A percentile compares a stretch with the other conserved stretches of the same genome.
These are phyloP conservation scores for Tephrocybe sp. DNA, from an alignment of 768 basidiomycete genomes.

Conservation along the genomic window DNA sequence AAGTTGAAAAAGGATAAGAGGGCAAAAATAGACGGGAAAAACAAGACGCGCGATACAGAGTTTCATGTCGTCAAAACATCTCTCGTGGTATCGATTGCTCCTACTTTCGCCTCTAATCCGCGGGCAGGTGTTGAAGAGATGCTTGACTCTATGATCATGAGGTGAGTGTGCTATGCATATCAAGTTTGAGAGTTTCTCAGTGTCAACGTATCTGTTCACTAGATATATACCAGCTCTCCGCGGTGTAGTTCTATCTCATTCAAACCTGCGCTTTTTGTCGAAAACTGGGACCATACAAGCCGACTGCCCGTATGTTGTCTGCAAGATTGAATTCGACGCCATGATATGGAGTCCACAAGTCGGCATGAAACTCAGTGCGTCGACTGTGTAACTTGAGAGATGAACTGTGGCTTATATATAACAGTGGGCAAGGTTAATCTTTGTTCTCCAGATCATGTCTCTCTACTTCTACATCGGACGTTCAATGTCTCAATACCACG, in stretches of 20 bases:
- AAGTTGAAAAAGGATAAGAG: conserved; percentile 37
- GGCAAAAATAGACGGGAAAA: conserved; percentile 33
- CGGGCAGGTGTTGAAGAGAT: conserved; percentile 79
- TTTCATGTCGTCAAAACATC: conserved; percentile 65
- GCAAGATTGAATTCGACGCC: conserved; percentile 73
- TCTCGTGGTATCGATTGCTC: conserved; percentile 73
- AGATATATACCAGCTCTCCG: conserved; percentile 88
- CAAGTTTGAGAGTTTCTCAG: background rate
- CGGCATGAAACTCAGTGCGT: conserved; percentile 76
- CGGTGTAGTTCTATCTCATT: conserved; percentile 87
- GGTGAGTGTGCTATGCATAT: conserved; percentile 45
- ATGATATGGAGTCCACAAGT: conserved; percentile 86
- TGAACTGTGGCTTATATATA: conserved; percentile 3
- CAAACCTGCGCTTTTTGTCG: conserved; percentile 66
- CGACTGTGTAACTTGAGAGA: background rate
- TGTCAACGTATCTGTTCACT: conserved; percentile 2
- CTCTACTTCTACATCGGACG: conserved; percentile 83
- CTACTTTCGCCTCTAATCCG: conserved; percentile 75
- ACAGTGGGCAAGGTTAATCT: conserved; percentile 84
- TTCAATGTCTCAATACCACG: conserved; percentile 96
- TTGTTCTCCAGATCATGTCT: conserved; percentile 89
- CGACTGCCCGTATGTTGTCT: conserved; percentile 85
- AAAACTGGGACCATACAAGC: conserved; percentile 64
- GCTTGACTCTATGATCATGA: conserved; percentile 94
- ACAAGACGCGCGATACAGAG: conserved; percentile 43